Percentiles rank a stretch among this genome's conserved stretches.
These are phyloP conservation scores for Claviceps pusilla DNA, from an alignment of 2,329 filamentous ascomycete species.

Conservation along the genomic window DNA sequence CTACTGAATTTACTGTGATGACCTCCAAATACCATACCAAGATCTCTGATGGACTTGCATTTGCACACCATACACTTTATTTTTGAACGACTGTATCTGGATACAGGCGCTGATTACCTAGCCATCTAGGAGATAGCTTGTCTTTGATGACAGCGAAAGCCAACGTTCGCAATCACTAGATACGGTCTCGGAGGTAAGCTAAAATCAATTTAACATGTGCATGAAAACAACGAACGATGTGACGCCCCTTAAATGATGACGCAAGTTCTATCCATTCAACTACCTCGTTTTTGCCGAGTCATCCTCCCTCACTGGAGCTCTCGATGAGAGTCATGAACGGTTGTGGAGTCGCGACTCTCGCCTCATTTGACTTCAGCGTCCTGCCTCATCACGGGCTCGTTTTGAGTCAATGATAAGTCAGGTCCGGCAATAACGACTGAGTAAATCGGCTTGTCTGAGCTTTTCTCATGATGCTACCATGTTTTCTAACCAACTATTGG, in stretches of 20 bases:
- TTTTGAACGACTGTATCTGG: not conserved
- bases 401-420: slow-evolving; percentile 27
- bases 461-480: too few relatives aligned
- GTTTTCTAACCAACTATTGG: too few relatives aligned
- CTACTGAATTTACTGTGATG: slow-evolving; percentile 55
- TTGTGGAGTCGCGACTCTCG: slow-evolving; percentile 52
- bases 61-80: too few relatives aligned
- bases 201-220: not conserved
- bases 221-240: not conserved
- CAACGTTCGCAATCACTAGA: not conserved
- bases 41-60: slow-evolving; percentile 33
- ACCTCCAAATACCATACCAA: slow-evolving; percentile 51
- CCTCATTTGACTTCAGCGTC: slow-evolving; percentile 49
- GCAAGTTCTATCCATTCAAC: slow-evolving; percentile 63
- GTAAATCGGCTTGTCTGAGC: slow-evolving; percentile 51
- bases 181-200: not conserved
- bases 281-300: slow-evolving; percentile 52
- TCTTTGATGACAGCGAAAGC: not conserved
- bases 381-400: slow-evolving; percentile 34
- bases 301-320: slow-evolving; percentile 56
- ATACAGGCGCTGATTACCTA: not conserved
- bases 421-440: slow-evolving; percentile 50
- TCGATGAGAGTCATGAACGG: slow-evolving; percentile 41
- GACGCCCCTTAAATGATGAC: slow-evolving; percentile 17
- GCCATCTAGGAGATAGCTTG: not conserved